Base-by-base conservation (phyloP, 306 rosid species). In the Vicia faba region DNA sequence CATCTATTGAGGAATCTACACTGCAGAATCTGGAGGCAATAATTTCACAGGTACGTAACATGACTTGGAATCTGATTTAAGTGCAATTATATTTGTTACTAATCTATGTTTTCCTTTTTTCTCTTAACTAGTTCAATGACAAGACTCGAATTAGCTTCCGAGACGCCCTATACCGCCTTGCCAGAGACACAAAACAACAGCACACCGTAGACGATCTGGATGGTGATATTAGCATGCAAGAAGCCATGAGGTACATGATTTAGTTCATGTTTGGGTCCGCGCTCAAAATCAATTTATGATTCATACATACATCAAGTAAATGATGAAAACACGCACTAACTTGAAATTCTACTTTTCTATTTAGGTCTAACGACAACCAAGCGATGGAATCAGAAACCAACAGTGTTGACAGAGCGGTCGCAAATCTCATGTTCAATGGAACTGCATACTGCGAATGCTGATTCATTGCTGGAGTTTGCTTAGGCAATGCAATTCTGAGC, bases 161-260 rank as follows among this genome's bases (percentile, higher is more conserved):
- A 11, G 95, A 90, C 71, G 79, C 96, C 65, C 74, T 90, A 10
- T 87, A 80, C 80, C 96, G 96, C 48, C 92, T 90, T 41, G 96
- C 96, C 8, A 61, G 63, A 12, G 78, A 78, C 79, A 85, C 95
- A 11, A 51, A 80, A 70, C 82, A 66, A 18, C 68, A 79, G 48
- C 31, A 46, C 23, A 46, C 4, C 50, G 25, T 53, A 33, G 74
- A 64, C 19, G 69, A 72, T 45, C 39, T 72, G 25, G 83, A 84
- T 16, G 82, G 70, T 38, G 70, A 25, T 49, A 62, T 64, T 40
- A n/a, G 28, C 40, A 56, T 41, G 68, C 85, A 76, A 59, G 39
- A 75, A 29, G 68, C 59, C 39, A 2, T 12, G 50, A 87, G 95
- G 96, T 90, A 81, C 55, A 15, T 49, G 36, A 60, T 25, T 58